Conservation (phyloP, 129 eudicot genomes). For the Flaveria trinervia region DNA sequence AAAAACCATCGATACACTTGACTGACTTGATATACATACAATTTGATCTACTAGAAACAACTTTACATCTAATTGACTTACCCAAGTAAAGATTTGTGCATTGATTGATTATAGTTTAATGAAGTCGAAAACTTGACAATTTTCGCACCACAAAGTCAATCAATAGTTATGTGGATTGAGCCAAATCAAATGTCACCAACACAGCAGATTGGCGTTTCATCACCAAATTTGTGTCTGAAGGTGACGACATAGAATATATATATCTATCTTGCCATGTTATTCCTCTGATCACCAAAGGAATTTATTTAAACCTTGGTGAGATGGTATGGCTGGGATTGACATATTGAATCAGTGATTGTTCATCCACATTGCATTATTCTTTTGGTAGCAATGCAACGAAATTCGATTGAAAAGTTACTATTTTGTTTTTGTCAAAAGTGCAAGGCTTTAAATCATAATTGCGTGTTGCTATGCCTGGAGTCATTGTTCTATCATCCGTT, state of each 20-base stretch:
- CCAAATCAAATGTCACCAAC: slow-evolving; percentile 41
- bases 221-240: slow-evolving; percentile 59
- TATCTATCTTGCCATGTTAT: slow-evolving; percentile 12
- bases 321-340: slow-evolving; percentile 25
- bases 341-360: background rate
- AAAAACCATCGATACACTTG: too few relatives aligned
- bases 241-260: slow-evolving; percentile 42
- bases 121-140: too few relatives aligned
- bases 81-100: too few relatives aligned
- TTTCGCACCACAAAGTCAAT: too few relatives aligned
- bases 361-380: background rate
- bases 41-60: too few relatives aligned
- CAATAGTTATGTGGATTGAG: too few relatives aligned
- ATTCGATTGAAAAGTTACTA: too few relatives aligned
- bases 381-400: background rate
- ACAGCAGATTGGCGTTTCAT: slow-evolving; percentile 49
- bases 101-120: too few relatives aligned
- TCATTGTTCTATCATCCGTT: background rate
- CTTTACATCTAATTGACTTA: too few relatives aligned
- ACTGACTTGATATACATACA: too few relatives aligned
- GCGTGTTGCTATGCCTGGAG: background rate
- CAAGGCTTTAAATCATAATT: too few relatives aligned
- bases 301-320: slow-evolving; percentile 24
- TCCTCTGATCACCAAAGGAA: slow-evolving; percentile 6
- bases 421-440: too few relatives aligned